Conservation (phyloP, 2,329 filamentous ascomycete species). For the Westerdykella ornata region DNA sequence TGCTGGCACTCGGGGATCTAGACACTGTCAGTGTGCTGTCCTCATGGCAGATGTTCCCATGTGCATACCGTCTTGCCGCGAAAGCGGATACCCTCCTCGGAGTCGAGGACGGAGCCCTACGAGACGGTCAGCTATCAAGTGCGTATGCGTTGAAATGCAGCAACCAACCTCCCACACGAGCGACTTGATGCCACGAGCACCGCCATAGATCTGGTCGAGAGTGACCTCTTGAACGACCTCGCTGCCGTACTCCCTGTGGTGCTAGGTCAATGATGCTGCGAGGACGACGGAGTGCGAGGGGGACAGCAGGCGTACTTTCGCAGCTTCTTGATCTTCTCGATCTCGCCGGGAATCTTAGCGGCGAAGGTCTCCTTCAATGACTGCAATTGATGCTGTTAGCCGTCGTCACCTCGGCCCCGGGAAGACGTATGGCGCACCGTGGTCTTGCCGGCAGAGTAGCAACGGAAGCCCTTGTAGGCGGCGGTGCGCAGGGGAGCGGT, state of each 20-base stretch:
- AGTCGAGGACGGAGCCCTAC: conserved; percentile 85
- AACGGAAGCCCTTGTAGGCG: conserved; percentile 76
- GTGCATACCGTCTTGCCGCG: conserved; percentile 76
- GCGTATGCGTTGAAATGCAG: conserved; percentile 1
- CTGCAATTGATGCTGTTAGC: conserved; percentile 47
- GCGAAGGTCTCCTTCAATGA: conserved; percentile 98
- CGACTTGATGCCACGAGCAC: conserved; percentile 97
- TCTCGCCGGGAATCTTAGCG: conserved; percentile 88
- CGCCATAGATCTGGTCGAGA: conserved; percentile 98
- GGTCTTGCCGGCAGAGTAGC: conserved; percentile 82
- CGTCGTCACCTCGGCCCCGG: conserved; percentile 8
- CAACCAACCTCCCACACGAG: conserved; percentile 81
- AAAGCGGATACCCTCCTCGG: conserved; percentile 99
- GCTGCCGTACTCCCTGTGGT: conserved; percentile 75
- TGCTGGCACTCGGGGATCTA: conserved; percentile 96
- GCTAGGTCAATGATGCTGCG: conserved; percentile 24
- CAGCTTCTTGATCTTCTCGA: conserved; percentile 98
- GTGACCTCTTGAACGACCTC: conserved; percentile 97
- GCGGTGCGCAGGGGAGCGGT: conserved; percentile 62
- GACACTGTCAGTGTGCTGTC: conserved; percentile 17
- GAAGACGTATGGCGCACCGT: conserved; percentile 55
- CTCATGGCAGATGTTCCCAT: background rate
- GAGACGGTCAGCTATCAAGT: conserved; percentile 13
- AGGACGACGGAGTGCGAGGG: conserved; percentile 4
- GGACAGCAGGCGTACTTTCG: conserved; percentile 60